phyloP scores from a whole-genome alignment of 2,329 filamentous ascomycete genomes.

The Calonectria multiphialidica region DNA sequence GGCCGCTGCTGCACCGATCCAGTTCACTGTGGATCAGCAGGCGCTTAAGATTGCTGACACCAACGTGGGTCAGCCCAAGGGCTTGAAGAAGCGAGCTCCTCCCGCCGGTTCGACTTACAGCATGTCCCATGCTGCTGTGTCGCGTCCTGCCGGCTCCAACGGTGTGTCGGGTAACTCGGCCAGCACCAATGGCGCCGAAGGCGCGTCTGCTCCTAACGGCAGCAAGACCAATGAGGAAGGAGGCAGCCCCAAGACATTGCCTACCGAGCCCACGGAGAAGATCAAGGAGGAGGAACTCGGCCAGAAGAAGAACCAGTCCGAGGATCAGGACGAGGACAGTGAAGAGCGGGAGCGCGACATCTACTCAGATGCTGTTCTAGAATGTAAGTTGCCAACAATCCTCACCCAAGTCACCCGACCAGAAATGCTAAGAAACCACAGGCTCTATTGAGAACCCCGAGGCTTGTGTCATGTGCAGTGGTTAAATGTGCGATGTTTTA shows the following conservation, averaged over 20 bases:
- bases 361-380: conserved; percentile 91
- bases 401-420: neutral
- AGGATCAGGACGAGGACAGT: conserved; percentile 79
- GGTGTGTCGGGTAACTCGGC: conserved; percentile 50
- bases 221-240: conserved; percentile 81
- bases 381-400: conserved; percentile 72
- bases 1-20: conserved; percentile 95
- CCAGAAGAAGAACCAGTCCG: conserved; percentile 70
- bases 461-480: conserved; percentile 96
- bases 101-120: conserved; percentile 61
- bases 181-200: conserved; percentile 61
- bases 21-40: conserved; percentile 99
- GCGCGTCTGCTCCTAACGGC: conserved; percentile 74
- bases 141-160: conserved; percentile 74
- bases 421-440: conserved; percentile 54
- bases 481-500: conserved; percentile 63
- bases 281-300: conserved; percentile 74
- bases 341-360: conserved; percentile 89
- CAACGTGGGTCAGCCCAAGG: conserved; percentile 74
- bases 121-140: conserved; percentile 70
- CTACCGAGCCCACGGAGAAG: conserved; percentile 76
- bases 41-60: conserved; percentile 89
- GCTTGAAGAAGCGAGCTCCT: conserved; percentile 77
- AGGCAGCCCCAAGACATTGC: conserved; percentile 82
- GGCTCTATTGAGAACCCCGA: conserved; percentile 98